Percentiles rank a stretch among this genome's conserved stretches.
These are phyloP conservation scores for Fistulifera pelliculosa DNA, from an alignment of 108 stramenopile genomes.

Conservation along the genomic window DNA sequence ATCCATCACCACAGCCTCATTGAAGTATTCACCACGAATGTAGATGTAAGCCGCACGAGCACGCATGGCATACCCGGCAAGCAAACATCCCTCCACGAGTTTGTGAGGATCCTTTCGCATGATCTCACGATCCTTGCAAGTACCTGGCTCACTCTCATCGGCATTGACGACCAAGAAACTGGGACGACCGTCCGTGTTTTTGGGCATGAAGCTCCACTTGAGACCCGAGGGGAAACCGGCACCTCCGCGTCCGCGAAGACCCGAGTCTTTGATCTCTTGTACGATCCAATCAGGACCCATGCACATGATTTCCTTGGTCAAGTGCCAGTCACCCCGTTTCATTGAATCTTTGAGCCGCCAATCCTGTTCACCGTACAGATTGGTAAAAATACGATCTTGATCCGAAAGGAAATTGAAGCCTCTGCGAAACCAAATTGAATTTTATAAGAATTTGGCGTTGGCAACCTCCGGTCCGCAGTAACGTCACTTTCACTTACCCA, in stretches of 20 bases:
- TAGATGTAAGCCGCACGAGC: slow-evolving; percentile 99
- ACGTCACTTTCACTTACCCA: not conserved
- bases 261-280: slow-evolving; percentile 98
- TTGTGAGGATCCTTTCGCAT: slow-evolving; percentile 99
- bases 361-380: slow-evolving; percentile 99
- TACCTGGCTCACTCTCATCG: slow-evolving; percentile 99
- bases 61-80: slow-evolving; percentile 99
- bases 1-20: slow-evolving; percentile 97
- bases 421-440: no score
- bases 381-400: slow-evolving; percentile 99
- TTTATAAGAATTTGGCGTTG: not conserved
- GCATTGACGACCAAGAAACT: slow-evolving; percentile 98
- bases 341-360: slow-evolving; percentile 95
- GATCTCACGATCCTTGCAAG: slow-evolving; percentile 99
- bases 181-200: slow-evolving; percentile 96
- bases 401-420: slow-evolving; percentile 89
- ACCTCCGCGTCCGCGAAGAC: slow-evolving; percentile 97
- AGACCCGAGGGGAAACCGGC: slow-evolving; percentile 98
- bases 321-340: slow-evolving; percentile 89
- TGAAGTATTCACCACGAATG: slow-evolving; percentile 99
- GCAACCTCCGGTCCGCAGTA: not conserved
- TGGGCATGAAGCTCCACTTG: slow-evolving; percentile 99
- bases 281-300: slow-evolving; percentile 99
- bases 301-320: slow-evolving; percentile 97
- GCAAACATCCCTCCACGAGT: slow-evolving; percentile 96